Evolutionary conservation across 129 eudicot genomes (phyloP).

Genomic region (Ambrosia trifida): DNA sequence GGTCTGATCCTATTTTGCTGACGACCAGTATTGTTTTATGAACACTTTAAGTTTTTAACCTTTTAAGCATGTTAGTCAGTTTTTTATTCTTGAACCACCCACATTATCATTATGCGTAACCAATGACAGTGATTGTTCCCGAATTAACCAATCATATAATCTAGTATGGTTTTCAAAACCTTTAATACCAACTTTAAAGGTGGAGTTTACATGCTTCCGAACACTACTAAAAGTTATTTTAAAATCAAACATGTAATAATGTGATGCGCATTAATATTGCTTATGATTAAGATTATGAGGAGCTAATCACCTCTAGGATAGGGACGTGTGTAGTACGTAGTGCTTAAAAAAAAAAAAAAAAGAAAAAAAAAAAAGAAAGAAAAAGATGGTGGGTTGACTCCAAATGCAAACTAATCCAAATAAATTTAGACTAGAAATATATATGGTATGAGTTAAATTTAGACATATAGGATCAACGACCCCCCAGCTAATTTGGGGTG

Average conservation of each 20-base stretch:
- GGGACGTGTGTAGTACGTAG: constrained; percentile 12
- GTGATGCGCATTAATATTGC: constrained; percentile 9
- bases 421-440: background rate
- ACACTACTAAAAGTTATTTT: constrained; percentile 25
- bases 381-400: constrained; percentile 30
- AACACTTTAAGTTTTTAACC: no score
- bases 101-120: background rate
- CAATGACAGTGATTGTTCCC: background rate
- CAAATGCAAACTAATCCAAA: constrained; percentile 20
- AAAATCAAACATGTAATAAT: constrained; percentile 34
- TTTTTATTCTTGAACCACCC: no score
- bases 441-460: no score
- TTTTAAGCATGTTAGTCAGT: no score
- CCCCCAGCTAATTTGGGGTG: no score
- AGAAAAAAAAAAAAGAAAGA: constrained; percentile 21
- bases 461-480: no score
- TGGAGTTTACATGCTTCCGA: constrained; percentile 13
- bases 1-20: no score
- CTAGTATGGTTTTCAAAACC: background rate
- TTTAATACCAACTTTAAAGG: background rate
- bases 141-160: background rate
- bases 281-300: constrained; percentile 19
- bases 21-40: no score
- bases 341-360: no score
- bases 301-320: constrained; percentile 23